Evolutionary conservation across 371 early-diverging fungal genomes (phyloP).

Genomic region (Syncephalastrum monosporum): DNA sequence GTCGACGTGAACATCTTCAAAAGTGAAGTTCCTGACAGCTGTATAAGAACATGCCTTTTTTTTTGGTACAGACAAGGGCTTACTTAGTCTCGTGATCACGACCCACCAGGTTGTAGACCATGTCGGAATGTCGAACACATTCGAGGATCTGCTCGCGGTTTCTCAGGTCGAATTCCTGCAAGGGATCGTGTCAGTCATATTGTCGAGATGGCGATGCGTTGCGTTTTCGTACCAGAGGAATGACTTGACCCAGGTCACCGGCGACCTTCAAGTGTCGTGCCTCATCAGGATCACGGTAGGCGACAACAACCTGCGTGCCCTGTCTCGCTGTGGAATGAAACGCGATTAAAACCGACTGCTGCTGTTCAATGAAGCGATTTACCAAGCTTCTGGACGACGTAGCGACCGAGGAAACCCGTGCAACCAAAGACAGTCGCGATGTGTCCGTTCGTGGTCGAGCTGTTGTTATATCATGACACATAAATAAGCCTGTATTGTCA

Average conservation of each 20-base stretch:
- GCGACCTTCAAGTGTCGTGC: constrained; percentile 85
- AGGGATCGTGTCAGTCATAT: not conserved
- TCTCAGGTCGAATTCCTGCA: constrained; percentile 84
- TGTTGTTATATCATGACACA: constrained; percentile 11
- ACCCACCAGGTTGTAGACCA: constrained; percentile 93
- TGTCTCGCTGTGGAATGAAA: constrained; percentile 33
- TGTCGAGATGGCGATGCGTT: not conserved
- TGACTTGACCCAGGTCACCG: constrained; percentile 95
- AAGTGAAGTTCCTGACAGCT: constrained; percentile 78
- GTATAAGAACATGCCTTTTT: not conserved
- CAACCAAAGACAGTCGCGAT: constrained; percentile 95
- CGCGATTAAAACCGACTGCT: not conserved
- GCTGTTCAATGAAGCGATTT: constrained; percentile 11
- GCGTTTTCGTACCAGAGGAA: constrained; percentile 64
- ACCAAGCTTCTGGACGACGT: constrained; percentile 90
- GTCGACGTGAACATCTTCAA: constrained; percentile 83
- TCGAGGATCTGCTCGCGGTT: constrained; percentile 82
- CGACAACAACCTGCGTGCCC: constrained; percentile 91
- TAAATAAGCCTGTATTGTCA: not conserved
- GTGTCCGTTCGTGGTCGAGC: constrained; percentile 78
- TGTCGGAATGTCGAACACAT: constrained; percentile 89
- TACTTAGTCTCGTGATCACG: constrained; percentile 91
- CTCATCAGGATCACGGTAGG: constrained; percentile 90
- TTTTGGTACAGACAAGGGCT: constrained; percentile 4
- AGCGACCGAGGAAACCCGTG: constrained; percentile 95